Base-by-base conservation (phyloP, 345 rosid species). In the Hypericum perforatum region DNA sequence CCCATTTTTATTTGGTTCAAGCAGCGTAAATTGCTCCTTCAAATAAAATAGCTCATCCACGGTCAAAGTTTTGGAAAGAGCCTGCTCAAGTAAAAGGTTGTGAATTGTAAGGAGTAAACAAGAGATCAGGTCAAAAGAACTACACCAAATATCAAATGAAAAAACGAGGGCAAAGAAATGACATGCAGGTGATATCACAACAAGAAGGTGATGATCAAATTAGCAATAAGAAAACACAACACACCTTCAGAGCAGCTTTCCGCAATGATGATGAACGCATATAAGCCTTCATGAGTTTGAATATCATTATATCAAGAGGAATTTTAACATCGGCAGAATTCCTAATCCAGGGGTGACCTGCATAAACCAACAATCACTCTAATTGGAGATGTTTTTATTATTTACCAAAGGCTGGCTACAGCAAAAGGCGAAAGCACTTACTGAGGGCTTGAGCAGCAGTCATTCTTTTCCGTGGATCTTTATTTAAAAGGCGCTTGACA, bases 261-360 rank as follows among this genome's bases (percentile, higher is more conserved):
- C 97, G 86, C 79, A 92, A 65, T 67, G 94, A 76, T 43, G 99
- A 84, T 7, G 97, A 84, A 59, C 71, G 80, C 79, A 89, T 71
- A 56, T 92, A 92, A 16, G 79, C 73, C 78, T 74, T 89, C 74
- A 89, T 76, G 59, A 75, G 86, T 76, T 62, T 84, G 58, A 89
- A 79, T 55, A 85, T 69, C 37, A 74, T 60, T 63, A 89, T 68
- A 76, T 92, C 99, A 48, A 85, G 81, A 56, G 95, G 89, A 57
- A 85, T 72, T 63, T 75, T 82, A 16, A 70, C 70, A 40, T 68
- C 73, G 40, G 62, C 66, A 57, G 55, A 63, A 43, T 74, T 71
- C 49, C 77, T 70, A 6, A 89, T 67, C 99, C 99, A 92, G 53
- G 99, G 94, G 76, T 92, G 97, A 71, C 90, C 98, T 92, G 79